Evolutionary conservation across 2,329 filamentous ascomycete species (phyloP), one percentile per base, ranked within the genome.

Genomic region (Cercospora zeae-maydis): DNA sequence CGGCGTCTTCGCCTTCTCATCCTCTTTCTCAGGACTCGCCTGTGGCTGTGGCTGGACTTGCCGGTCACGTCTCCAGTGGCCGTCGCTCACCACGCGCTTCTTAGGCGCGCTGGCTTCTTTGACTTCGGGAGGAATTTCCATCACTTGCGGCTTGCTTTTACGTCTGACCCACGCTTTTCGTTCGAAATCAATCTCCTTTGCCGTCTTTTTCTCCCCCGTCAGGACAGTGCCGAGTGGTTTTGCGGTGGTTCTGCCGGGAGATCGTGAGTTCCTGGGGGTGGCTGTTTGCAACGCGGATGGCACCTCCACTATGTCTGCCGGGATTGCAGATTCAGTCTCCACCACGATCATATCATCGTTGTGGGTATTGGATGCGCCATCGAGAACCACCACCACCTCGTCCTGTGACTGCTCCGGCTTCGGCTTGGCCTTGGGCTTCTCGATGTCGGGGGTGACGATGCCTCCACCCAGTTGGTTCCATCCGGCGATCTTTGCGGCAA

Each of bases 51-150:
- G 58, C 11, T 67, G 61, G 24, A 31, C 13, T 31, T 45, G 45
- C 14, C 70, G 69, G 60, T 76, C 74, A 58, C 71, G 72, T 27
- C 74, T 69, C 90, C 93, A 98, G 78, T 96, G 91, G 59, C 90
- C 89, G 78, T 98, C 93, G 75, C 93, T 97, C 65, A 97, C 86
- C 59, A 98, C 91, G 66, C 93, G 86, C 82, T 96, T 97, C 78
- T 91, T 92, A 14, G 93, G 93, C 51, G 91, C 86, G 55, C 81
- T 86, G 73, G 77, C 82, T 70, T 77, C 79, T 73, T 73, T 80
- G 64, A 75, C 75, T 8, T 82, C 80, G 11, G 77, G 74, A 55
- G 80, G 75, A 51, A 80, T 70, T 61, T 78, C 75, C 55, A n/a
- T n/a, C n/a, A 77, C 77, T 27, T 70, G 67, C 5, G 71, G 67